Evolutionary conservation across 495 filamentous ascomycete genomes (phyloP).

Genomic region (Hypoxylon fragiforme): DNA sequence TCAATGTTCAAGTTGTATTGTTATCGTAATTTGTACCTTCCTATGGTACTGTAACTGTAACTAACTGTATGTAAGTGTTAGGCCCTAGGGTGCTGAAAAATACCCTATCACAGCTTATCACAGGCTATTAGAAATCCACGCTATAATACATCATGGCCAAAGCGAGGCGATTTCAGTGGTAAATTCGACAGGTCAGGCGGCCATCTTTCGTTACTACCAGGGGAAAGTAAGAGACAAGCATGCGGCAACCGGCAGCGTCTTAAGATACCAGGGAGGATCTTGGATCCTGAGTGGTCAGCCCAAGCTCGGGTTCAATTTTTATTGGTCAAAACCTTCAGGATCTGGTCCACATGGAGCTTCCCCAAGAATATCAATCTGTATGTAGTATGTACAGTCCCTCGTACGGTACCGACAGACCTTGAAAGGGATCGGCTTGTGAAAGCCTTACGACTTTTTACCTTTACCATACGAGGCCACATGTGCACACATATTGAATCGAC

Average conservation of each 20-base stretch:
- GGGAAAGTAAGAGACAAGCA: slow-evolving; percentile 1
- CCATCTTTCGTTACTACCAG: slow-evolving; percentile 4
- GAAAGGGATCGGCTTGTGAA: slow-evolving; percentile 32
- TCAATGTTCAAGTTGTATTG: too few relatives aligned
- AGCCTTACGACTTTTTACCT: slow-evolving; percentile 14
- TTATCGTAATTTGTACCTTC: too few relatives aligned
- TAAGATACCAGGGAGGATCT: slow-evolving; percentile 13
- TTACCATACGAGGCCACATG: slow-evolving; percentile 19
- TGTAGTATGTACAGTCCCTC: slow-evolving; percentile 14
- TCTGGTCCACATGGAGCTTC: slow-evolving; percentile 13
- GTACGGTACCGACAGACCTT: slow-evolving; percentile 12
- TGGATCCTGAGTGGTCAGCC: slow-evolving; percentile 21
- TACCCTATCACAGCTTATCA: slow-evolving; percentile 13
- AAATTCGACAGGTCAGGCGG: slow-evolving; percentile 29
- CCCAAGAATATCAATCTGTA: slow-evolving; percentile 15
- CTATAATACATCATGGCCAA: too few relatives aligned
- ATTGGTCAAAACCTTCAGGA: slow-evolving; percentile 17
- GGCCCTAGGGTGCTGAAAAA: slow-evolving; percentile 27
- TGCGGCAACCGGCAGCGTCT: slow-evolving; percentile 28
- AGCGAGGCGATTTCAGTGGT: slow-evolving; percentile 14
- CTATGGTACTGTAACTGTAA: too few relatives aligned
- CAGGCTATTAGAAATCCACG: not conserved
- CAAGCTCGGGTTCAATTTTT: not conserved
- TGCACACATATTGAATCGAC: not conserved
- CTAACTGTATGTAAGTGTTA: not conserved